Evolutionary conservation across 192 early-diverging fungal species (phyloP).

Genomic region (Spizellomyces sp.): DNA sequence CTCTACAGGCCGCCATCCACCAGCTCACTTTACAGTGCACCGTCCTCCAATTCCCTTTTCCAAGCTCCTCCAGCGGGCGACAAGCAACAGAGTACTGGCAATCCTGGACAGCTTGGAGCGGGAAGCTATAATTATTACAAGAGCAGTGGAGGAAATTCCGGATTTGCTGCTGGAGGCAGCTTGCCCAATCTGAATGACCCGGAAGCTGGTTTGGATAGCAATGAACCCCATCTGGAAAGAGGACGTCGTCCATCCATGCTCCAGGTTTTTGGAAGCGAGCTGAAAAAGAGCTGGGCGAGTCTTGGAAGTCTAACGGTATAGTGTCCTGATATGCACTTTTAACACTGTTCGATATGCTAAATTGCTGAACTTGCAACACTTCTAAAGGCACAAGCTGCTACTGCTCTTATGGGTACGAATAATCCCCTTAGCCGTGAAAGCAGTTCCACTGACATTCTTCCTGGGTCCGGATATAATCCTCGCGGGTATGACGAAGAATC

Average conservation of each 20-base stretch:
- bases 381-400: conserved; percentile 15
- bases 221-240: neutral
- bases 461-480: too few relatives aligned
- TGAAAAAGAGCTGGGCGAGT: conserved; percentile 30
- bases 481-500: neutral
- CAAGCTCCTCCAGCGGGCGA: neutral
- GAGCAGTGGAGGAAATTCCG: neutral
- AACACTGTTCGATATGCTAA: neutral
- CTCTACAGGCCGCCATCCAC: conserved; percentile 1
- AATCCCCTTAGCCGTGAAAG: too few relatives aligned
- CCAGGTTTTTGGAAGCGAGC: conserved; percentile 14
- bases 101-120: neutral
- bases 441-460: too few relatives aligned
- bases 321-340: too few relatives aligned
- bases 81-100: conserved; percentile 4
- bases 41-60: neutral
- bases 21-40: conserved; percentile 5
- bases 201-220: conserved; percentile 12
- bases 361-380: neutral
- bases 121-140: conserved; percentile 3
- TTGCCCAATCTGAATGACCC: conserved; percentile 13
- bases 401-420: conserved; percentile 11
- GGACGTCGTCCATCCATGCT: conserved; percentile 16
- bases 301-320: conserved; percentile 22
- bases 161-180: conserved; percentile 2